These are phyloP conservation scores for Nicotiana benthamiana DNA, from an alignment of 257 asterid species.

Conservation along the genomic window DNA sequence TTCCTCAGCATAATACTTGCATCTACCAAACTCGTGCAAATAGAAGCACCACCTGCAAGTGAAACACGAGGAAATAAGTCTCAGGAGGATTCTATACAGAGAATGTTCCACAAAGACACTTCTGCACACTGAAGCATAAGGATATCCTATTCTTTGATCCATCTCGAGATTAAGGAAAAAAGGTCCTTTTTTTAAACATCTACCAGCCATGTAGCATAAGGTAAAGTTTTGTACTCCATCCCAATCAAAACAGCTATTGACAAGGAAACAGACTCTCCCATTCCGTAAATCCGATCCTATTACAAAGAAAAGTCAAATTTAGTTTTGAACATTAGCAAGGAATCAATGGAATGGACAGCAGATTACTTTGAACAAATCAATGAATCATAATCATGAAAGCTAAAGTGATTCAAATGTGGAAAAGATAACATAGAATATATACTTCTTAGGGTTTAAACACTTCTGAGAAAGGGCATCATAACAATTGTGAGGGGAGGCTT, in stretches of 20 bases:
- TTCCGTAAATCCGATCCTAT: slow-evolving; percentile 1
- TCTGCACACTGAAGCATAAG: not conserved
- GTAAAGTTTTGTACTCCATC: not conserved
- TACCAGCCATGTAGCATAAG: not conserved
- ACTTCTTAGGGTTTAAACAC: not conserved
- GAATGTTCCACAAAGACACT: not conserved
- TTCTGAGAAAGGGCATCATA: not conserved
- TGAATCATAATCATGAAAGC: slow-evolving; percentile 4
- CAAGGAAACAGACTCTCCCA: not conserved
- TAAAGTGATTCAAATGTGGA: not conserved
- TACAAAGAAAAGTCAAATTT: not conserved
- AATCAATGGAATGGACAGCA: not conserved
- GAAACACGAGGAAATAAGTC: slow-evolving; percentile 2
- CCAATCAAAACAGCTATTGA: not conserved
- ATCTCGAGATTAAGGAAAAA: not conserved
- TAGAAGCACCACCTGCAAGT: not conserved
- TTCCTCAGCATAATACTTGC: not conserved
- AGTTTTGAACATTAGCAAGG: not conserved
- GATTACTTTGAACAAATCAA: not conserved
- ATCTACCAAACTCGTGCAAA: not conserved
- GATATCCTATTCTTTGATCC: not conserved
- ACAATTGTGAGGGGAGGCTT: not conserved
- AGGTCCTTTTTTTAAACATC: not conserved
- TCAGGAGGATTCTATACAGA: not conserved
- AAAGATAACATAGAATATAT: not conserved